A percentile compares a stretch with the other conserved stretches of the same genome.
Evolutionary conservation across 257 asterid species (phyloP).

Genomic region (Scutellaria baicalensis): DNA sequence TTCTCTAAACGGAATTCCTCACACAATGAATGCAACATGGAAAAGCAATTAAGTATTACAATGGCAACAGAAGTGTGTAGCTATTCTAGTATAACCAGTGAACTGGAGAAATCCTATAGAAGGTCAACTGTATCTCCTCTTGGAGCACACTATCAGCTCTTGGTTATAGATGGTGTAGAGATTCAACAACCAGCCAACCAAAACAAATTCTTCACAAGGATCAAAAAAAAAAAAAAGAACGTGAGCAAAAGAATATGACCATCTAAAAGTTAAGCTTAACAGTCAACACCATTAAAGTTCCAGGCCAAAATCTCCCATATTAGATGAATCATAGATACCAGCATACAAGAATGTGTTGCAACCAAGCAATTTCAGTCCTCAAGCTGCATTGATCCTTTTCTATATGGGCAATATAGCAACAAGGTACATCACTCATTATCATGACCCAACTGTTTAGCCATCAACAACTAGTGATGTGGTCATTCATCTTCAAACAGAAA

Average conservation of each 20-base stretch:
- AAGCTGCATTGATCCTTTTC: background rate
- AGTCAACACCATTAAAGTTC: background rate
- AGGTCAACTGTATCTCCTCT: background rate
- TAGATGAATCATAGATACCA: background rate
- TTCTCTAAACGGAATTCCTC: background rate
- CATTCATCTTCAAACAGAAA: background rate
- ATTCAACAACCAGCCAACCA: background rate
- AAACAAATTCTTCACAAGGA: no score
- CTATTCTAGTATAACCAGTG: background rate
- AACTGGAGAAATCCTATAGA: background rate
- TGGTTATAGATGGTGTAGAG: background rate
- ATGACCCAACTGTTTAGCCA: background rate
- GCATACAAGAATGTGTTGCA: background rate
- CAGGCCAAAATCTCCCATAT: background rate
- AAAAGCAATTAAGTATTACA: background rate
- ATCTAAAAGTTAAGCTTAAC: background rate
- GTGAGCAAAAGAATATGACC: background rate
- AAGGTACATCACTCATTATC: background rate
- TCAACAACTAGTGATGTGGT: background rate
- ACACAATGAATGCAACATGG: background rate
- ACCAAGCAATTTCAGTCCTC: background rate
- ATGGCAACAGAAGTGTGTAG: background rate
- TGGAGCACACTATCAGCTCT: background rate
- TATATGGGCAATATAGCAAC: background rate
- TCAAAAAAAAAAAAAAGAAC: background rate